Evolutionary conservation across 306 rosid species (phyloP).

Genomic region (Vicia villosa): DNA sequence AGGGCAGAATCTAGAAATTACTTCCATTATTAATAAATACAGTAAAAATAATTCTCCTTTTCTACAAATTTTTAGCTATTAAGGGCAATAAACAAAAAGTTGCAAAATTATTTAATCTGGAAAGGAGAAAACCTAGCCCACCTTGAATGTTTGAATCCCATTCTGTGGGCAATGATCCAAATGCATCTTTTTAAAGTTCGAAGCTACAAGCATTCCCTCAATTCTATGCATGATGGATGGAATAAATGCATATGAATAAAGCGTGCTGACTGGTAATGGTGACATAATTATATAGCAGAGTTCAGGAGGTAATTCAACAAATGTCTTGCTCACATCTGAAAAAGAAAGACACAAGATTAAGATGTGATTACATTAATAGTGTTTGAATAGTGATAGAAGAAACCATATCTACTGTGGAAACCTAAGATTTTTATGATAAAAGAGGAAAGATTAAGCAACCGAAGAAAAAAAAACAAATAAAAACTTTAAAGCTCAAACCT

Average conservation of each 20-base stretch:
- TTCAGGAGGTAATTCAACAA: slow-evolving; percentile 84
- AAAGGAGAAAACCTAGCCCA: slow-evolving; percentile 27
- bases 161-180: slow-evolving; percentile 58
- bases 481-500: slow-evolving; percentile 47
- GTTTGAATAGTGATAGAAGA: slow-evolving; percentile 21
- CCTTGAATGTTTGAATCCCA: slow-evolving; percentile 65
- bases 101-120: slow-evolving; percentile 2
- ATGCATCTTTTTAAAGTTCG: slow-evolving; percentile 61
- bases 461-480: slow-evolving; percentile 18
- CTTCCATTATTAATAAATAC: background rate
- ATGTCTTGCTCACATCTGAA: slow-evolving; percentile 54
- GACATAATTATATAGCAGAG: slow-evolving; percentile 72
- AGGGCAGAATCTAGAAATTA: background rate
- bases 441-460: slow-evolving; percentile 1
- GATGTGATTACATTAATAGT: background rate
- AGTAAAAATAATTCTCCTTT: background rate
- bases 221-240: slow-evolving; percentile 84
- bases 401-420: background rate
- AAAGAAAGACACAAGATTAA: slow-evolving; percentile 16
- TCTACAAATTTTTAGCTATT: background rate
- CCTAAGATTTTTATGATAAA: background rate
- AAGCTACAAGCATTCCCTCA: slow-evolving; percentile 68
- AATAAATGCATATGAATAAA: slow-evolving; percentile 66
- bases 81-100: background rate
- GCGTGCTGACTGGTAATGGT: slow-evolving; percentile 51